Evolutionary conservation across 148 eudicot species (phyloP).

Genomic region (Tetragonia tetragonoides): DNA sequence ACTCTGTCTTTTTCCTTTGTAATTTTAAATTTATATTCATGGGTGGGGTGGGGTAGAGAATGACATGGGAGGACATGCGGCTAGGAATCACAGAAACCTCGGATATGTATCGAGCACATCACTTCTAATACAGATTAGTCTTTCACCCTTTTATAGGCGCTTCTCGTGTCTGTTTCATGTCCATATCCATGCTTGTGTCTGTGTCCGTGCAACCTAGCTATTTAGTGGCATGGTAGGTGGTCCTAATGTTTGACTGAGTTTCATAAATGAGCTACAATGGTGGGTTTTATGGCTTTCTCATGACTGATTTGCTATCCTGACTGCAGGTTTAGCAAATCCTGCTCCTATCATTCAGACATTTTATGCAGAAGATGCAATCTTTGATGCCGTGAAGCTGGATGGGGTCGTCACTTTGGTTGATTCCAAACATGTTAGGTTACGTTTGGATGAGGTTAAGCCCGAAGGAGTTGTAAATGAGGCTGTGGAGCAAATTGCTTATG

Average conservation of each 20-base stretch:
- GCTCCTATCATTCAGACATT: conserved; percentile 99
- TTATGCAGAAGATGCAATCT: conserved; percentile 90
- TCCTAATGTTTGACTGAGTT: background rate
- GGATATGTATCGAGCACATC: too few species aligned
- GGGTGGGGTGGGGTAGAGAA: too few species aligned
- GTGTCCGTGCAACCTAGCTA: background rate
- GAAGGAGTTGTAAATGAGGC: conserved; percentile 96
- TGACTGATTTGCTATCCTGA: conserved; percentile 1
- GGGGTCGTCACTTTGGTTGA: conserved; percentile 98
- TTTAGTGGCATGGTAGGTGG: background rate
- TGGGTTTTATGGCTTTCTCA: background rate
- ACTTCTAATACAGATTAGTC: too few species aligned
- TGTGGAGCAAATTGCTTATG: conserved; percentile 82
- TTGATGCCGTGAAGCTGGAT: conserved; percentile 83
- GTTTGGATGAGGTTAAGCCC: conserved; percentile 80
- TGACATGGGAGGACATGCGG: too few species aligned
- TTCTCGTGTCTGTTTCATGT: too few species aligned
- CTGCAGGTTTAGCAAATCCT: conserved; percentile 92
- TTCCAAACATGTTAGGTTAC: conserved; percentile 79
- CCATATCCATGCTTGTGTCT: too few species aligned
- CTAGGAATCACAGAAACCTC: too few species aligned
- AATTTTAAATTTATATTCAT: too few species aligned
- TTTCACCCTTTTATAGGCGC: too few species aligned
- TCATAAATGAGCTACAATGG: background rate
- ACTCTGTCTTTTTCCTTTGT: background rate